phyloP scores from a whole-genome alignment of 306 rosid genomes.

The Cucumis cinereus region DNA sequence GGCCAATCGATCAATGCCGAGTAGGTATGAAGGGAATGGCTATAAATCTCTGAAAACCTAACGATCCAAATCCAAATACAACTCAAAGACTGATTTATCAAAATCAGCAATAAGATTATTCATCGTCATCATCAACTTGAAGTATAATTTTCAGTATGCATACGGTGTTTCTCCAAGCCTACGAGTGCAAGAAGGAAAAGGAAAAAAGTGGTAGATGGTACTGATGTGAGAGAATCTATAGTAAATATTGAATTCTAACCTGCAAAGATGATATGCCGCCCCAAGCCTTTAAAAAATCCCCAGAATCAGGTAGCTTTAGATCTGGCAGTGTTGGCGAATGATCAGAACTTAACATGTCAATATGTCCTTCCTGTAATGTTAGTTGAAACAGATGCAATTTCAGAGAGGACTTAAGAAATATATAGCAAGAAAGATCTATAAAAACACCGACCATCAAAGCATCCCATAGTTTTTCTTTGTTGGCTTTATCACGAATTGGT shows the following conservation, averaged over 20 bases:
- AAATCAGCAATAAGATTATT: background rate
- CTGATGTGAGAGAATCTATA: background rate
- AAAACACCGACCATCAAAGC: slow-evolving; percentile 49
- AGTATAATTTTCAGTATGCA: background rate
- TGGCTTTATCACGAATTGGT: slow-evolving; percentile 67
- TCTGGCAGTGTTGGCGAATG: slow-evolving; percentile 85
- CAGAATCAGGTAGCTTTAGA: slow-evolving; percentile 73
- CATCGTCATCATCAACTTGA: background rate
- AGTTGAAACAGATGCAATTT: background rate
- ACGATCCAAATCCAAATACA: background rate
- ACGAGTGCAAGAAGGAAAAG: background rate
- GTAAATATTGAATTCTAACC: slow-evolving; percentile 26
- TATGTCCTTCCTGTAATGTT: slow-evolving; percentile 56
- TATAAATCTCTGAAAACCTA: background rate
- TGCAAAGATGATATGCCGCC: slow-evolving; percentile 89
- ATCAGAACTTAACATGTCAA: slow-evolving; percentile 76
- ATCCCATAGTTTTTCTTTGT: slow-evolving; percentile 69
- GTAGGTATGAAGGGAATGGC: background rate
- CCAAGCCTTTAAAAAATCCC: slow-evolving; percentile 88
- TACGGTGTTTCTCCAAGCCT: background rate
- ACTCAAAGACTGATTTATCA: background rate
- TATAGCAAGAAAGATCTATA: background rate
- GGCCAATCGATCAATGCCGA: background rate
- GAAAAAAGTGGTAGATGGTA: background rate
- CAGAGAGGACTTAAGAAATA: background rate